Percentiles rank a stretch among this genome's conserved stretches.
These are phyloP conservation scores for Scheffersomyces lignosus DNA, from an alignment of 805 yeast species.

Conservation along the genomic window DNA sequence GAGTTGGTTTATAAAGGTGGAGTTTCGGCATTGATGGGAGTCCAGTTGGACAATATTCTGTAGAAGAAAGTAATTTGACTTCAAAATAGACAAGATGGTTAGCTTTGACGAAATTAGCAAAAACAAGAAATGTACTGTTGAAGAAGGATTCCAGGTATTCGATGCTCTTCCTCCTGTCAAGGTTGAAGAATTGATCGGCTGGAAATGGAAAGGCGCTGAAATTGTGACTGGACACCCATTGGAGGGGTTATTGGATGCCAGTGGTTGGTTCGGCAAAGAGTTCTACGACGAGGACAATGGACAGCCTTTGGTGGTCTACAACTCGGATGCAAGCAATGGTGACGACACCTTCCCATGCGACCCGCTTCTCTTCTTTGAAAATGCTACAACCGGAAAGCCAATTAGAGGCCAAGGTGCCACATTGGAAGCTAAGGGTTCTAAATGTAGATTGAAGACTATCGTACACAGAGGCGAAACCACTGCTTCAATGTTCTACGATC, in stretches of 20 bases:
- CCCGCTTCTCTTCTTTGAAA: neutral
- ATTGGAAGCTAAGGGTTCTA: neutral
- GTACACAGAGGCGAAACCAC: constrained; percentile 2
- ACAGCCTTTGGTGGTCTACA: constrained; percentile 1
- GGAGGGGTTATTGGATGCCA: neutral
- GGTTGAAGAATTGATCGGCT: constrained; percentile 1
- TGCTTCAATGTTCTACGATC: constrained; percentile 6
- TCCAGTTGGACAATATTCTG: no score
- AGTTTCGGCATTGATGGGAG: no score
- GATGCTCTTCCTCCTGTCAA: neutral
- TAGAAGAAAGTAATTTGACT: no score
- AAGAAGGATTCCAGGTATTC: neutral
- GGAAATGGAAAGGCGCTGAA: neutral
- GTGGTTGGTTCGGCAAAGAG: constrained; percentile 1
- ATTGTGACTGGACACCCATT: constrained; percentile 1
- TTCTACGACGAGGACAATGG: constrained; percentile 1
- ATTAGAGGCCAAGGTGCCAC: neutral
- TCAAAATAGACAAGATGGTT: no score
- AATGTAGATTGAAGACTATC: constrained; percentile 6
- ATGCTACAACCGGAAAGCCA: neutral
- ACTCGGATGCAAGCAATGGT: neutral
- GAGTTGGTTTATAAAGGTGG: no score
- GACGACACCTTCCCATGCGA: neutral
- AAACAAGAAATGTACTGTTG: neutral
- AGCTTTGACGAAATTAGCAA: neutral